These are phyloP conservation scores for Didymellaceae sp. DNA, from an alignment of 2,329 filamentous ascomycete genomes.

Conservation along the genomic window DNA sequence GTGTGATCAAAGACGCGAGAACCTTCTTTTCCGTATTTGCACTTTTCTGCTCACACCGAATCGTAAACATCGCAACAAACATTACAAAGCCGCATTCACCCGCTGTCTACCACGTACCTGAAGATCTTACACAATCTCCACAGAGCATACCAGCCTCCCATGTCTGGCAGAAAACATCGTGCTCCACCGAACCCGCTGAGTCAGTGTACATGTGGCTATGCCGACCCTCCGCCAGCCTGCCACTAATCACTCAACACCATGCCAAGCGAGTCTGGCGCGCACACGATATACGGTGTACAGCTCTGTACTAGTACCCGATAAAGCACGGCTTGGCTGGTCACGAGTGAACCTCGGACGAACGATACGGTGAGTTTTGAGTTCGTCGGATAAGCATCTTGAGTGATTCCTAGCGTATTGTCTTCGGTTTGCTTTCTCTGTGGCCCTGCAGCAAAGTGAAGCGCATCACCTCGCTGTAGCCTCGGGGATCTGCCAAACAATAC, in stretches of 20 bases:
- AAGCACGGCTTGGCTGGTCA: neutral
- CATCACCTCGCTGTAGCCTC: constrained; percentile 1
- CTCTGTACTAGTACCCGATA: constrained; percentile 5
- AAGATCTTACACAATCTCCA: constrained; percentile 12
- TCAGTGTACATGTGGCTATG: constrained; percentile 11
- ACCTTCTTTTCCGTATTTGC: too few species aligned
- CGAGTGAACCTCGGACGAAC: constrained; percentile 16
- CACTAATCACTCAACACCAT: constrained; percentile 4
- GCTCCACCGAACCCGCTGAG: constrained; percentile 7
- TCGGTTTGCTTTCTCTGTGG: neutral
- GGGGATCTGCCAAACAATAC: neutral
- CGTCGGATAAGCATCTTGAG: neutral
- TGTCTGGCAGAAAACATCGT: constrained; percentile 14
- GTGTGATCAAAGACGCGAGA: too few species aligned
- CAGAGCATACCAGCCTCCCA: constrained; percentile 3
- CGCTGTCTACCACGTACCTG: constrained; percentile 8
- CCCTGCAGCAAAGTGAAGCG: neutral
- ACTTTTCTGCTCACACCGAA: neutral
- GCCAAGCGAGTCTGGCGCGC: constrained; percentile 1
- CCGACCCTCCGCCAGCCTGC: constrained; percentile 11
- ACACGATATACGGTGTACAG: constrained; percentile 15
- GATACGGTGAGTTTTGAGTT: constrained; percentile 12
- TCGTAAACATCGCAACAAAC: neutral
- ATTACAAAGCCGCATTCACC: constrained; percentile 12
- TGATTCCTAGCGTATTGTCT: neutral